Evolutionary conservation across 2,329 filamentous ascomycete species (phyloP), one percentile per base, ranked within the genome.

Genomic region (Monilinia fructicola): DNA sequence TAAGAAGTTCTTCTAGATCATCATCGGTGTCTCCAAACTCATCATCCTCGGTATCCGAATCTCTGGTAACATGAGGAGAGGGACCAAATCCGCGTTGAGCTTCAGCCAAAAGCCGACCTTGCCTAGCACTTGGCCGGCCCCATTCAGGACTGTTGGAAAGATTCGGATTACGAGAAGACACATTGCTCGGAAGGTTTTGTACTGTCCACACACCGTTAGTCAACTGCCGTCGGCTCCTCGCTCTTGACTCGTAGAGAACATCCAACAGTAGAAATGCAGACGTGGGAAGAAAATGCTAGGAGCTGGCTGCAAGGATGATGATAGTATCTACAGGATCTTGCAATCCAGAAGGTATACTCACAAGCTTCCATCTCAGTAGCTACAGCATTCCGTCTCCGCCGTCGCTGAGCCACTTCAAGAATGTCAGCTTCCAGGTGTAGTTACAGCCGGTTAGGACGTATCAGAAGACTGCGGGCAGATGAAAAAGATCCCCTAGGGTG

Each of bases 31-130:
- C 21, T 26, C 26, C 60, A 28, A 21, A 31, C 4, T 44, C 60
- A 14, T 63, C 60, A 11, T 40, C 48, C 26, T 63, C 60, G 4
- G 48, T 54, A 6, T 54, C 60, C 11, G 35, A 42, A 54, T 63
- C 23, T 63, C 48, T 62, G 18, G 12, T 21, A 38, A n/a, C 18
- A 48, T n/a, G 28, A 48, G 35, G 18, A 42, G 28, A 18, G 31
- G 16, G 38, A 23, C 14, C 40, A 14, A 38, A 21, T 28, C 38
- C 46, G 21, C 50, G 53, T 28, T 56, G 38, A 44, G 14, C 18
- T 35, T 46, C 52, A 12, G 50, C 53, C 26, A 44, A 23, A 56
- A 26, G 50, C 40, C 52, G 50, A 44, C 16, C 28, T 23, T 31
- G 40, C 26, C 61, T 64, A 38, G 61, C 50, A 44, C 40, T 63